Base-by-base conservation (phyloP, 345 rosid species). In the Gossypium longicalyx region DNA sequence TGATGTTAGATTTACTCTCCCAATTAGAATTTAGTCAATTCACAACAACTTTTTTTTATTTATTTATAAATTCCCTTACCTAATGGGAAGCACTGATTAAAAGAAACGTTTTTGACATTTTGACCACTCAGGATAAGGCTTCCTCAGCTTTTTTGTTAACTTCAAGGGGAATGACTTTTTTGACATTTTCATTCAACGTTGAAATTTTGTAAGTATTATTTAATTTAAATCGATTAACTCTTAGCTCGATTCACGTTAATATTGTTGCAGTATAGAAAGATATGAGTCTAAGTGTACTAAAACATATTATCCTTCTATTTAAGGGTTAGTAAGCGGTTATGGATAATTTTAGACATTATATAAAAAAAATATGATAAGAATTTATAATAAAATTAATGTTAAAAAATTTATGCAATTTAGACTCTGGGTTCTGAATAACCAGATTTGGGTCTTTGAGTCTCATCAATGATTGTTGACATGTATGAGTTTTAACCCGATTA, bases 301-400 rank as follows among this genome's bases (percentile, higher is more conserved):
- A 34, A 5, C 1, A 0, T 34, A 34, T 4, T 34, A 34, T 4
- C 1, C 0, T 34, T 0, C 0, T 34, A 1, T 34, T 34, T 34
- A 34, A 34, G 1, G 0, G 7, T 34, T 5, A 1, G 0, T 34
- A 5, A 34, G 0, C 0, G 1, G 7, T 34, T 34, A 34, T 34
- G 0, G 0, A 1, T 5, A 34, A 0, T 34, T 34, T 0, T 4
- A 34, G 0, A 1, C 0, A 1, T 34, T 34, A 0, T 34, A 4
- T 34, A 0, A 34, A 34, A 4, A 34, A 34, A 0, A 34, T 34
- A 34, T 34, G 7, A 34, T 34, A 4, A 34, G 1, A 34, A 34
- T 5, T 5, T 4, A 4, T 34, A 34, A 34, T 34, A 34, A 34
- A 34, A 0, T 34, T 34, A 1, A 34, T 5, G 7, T 34, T 34